Evolutionary conservation across 164 flowering plant genomes (phyloP).

Genomic region (Nelumbo lutea): DNA sequence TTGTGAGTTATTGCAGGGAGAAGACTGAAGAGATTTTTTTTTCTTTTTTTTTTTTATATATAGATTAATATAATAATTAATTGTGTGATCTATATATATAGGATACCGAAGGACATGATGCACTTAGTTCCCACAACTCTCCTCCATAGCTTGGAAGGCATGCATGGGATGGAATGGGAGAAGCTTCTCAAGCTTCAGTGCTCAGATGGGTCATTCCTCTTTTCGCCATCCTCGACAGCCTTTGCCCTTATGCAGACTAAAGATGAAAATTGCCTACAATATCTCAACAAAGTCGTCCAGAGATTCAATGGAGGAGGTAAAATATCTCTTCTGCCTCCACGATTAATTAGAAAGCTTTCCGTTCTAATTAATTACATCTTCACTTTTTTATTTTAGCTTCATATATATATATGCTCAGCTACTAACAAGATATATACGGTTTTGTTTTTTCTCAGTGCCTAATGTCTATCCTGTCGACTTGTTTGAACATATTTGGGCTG

Average conservation of each 20-base stretch:
- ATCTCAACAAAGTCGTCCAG: slow-evolving; percentile 46
- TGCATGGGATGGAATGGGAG: slow-evolving; percentile 78
- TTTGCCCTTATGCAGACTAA: slow-evolving; percentile 80
- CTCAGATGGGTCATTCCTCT: slow-evolving; percentile 83
- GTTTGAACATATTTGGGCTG: slow-evolving; percentile 64
- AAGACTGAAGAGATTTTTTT: not conserved
- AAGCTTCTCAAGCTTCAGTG: slow-evolving; percentile 67
- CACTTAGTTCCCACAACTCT: slow-evolving; percentile 78
- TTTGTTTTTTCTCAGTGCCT: slow-evolving; percentile 42
- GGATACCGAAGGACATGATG: slow-evolving; percentile 86
- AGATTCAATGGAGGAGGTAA: slow-evolving; percentile 94
- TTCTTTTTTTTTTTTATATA: not conserved
- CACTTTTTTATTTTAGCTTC: not conserved
- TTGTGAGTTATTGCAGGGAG: no score
- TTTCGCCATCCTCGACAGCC: slow-evolving; percentile 94
- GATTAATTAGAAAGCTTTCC: not conserved
- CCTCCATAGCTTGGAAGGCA: slow-evolving; percentile 92
- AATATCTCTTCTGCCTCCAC: not conserved
- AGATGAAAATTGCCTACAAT: slow-evolving; percentile 56
- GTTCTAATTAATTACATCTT: not conserved
- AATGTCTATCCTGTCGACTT: slow-evolving; percentile 70
- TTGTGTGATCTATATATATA: slow-evolving; percentile 15
- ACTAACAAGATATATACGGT: not conserved
- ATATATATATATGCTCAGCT: not conserved
- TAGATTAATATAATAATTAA: not conserved